Evolutionary conservation across 306 rosid species (phyloP), one percentile per base, ranked within the genome.

Genomic region (Gynostemma pentaphyllum): DNA sequence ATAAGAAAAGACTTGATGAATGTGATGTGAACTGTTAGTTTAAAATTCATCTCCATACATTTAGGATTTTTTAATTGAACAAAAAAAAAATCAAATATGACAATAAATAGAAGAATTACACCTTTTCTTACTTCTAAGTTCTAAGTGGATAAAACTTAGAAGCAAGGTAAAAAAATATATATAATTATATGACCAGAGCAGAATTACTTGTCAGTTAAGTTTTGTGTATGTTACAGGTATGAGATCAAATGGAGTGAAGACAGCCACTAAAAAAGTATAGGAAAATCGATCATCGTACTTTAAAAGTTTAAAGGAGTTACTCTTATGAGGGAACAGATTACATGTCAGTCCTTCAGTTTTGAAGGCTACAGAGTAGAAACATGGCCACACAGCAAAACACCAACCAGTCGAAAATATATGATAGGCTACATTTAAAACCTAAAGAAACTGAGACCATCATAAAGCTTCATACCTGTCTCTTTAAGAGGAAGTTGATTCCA

Each of bases 401-500:
- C 62, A 56, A 34, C 28, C n/a, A 56, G 45, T 23, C 16, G 32
- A 56, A n/a, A 57, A 36, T 22, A 36, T 36, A 34, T 21, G 11
- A 54, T 54, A n/a, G 40, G 6, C 61, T 15, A 53, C 13, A 21
- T 48, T 42, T 30, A 30, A 30, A 28, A 3, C 7, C 6, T 29
- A 4, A 15, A 54, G 15, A 54, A 19, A 2, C 24, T 54, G 9
- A 23, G 30, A 54, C 12, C 42, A 54, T 30, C 7, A 29, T 16
- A 34, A 32, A 57, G 45, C 16, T 64, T 2, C 48, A 85, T 65
- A 83, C 96, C 92, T 92, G 96, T 61, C 90, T 82, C 94, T 86
- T 92, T 8, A 92, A 76, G 45, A 92, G 96, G 78, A 88, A 88
- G 74, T 53, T 86, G 49, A 92, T 92, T 65, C 99, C 99, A 63